phyloP scores from a whole-genome alignment of 163 green algal genomes.

The Chlamydomonas reinhardtii region DNA sequence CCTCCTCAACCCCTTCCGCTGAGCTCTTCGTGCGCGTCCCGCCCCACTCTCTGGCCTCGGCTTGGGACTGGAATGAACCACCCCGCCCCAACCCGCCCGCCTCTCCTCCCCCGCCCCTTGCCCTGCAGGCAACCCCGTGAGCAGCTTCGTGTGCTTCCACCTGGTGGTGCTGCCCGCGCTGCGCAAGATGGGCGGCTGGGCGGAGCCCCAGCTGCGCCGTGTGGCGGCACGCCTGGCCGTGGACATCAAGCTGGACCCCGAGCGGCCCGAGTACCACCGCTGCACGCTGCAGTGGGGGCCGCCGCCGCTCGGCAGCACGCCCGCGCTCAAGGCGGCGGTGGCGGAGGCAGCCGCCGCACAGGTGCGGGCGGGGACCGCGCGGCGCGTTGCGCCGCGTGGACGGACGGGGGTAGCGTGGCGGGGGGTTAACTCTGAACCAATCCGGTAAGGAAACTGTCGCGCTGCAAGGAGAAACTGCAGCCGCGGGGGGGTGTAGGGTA shows the following conservation, averaged over 20 bases:
- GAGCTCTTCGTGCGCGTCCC: too few relatives aligned
- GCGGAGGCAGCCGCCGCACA: background rate
- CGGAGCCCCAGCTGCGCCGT: conserved; percentile 76
- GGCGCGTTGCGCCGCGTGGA: too few relatives aligned
- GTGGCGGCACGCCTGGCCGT: conserved; percentile 63
- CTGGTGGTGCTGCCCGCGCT: conserved; percentile 91
- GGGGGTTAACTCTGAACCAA: too few relatives aligned
- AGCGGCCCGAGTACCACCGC: conserved; percentile 96
- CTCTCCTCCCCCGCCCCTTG: background rate
- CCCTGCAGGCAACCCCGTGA: conserved; percentile 92
- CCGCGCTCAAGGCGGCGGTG: background rate
- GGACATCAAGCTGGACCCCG: conserved; percentile 84
- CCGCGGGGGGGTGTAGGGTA: too few relatives aligned
- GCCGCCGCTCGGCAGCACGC: background rate
- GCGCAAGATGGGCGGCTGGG: conserved; percentile 85
- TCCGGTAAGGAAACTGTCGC: too few relatives aligned
- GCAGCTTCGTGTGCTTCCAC: conserved; percentile 94
- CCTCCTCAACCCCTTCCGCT: too few relatives aligned
- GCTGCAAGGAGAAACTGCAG: too few relatives aligned
- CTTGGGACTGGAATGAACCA: too few relatives aligned
- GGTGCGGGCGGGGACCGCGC: background rate
- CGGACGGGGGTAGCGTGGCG: too few relatives aligned
- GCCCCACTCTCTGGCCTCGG: too few relatives aligned
- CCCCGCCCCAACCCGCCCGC: too few relatives aligned
- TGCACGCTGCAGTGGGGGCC: conserved; percentile 74